A percentile compares a stretch with the other conserved stretches of the same genome.
phyloP scores from a whole-genome alignment of 2,329 filamentous ascomycete genomes.

The Penicillium palitans region DNA sequence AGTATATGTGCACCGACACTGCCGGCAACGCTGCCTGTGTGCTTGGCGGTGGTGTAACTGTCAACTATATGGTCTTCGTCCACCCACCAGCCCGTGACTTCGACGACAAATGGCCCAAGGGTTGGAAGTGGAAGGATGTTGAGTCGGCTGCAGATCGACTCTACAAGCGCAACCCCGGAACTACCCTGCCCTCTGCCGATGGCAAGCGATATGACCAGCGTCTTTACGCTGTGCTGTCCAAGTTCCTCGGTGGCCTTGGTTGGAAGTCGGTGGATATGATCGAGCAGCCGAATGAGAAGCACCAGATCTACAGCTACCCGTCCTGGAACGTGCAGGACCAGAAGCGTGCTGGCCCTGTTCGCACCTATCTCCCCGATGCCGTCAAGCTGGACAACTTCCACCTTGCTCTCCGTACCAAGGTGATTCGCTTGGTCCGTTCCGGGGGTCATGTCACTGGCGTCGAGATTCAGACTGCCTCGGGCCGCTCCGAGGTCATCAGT shows the following conservation, averaged over 20 bases:
- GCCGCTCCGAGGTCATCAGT: constrained; percentile 60
- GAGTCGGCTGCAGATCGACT: constrained; percentile 59
- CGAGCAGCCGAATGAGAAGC: constrained; percentile 61
- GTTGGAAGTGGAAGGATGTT: constrained; percentile 69
- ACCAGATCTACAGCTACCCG: constrained; percentile 63
- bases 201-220: constrained; percentile 66
- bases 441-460: constrained; percentile 62
- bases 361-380: constrained; percentile 68
- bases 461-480: constrained; percentile 26
- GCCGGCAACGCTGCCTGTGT: constrained; percentile 28
- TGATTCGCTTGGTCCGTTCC: constrained; percentile 65
- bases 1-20: constrained; percentile 27
- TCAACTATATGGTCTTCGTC: constrained; percentile 35
- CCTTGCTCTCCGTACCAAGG: constrained; percentile 65
- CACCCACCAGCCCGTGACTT: constrained; percentile 62
- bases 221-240: constrained; percentile 63
- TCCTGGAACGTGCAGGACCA: constrained; percentile 68
- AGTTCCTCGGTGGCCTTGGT: constrained; percentile 59
- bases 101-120: constrained; percentile 69
- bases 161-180: constrained; percentile 71
- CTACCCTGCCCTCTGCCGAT: constrained; percentile 65
- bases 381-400: constrained; percentile 63
- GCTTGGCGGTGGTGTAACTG: constrained; percentile 30
- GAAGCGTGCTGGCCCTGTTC: constrained; percentile 68
- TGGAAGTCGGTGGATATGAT: constrained; percentile 66